Evolutionary conservation across 2,329 filamentous ascomycete genomes (phyloP).

Genomic region (Nemania sp.): DNA sequence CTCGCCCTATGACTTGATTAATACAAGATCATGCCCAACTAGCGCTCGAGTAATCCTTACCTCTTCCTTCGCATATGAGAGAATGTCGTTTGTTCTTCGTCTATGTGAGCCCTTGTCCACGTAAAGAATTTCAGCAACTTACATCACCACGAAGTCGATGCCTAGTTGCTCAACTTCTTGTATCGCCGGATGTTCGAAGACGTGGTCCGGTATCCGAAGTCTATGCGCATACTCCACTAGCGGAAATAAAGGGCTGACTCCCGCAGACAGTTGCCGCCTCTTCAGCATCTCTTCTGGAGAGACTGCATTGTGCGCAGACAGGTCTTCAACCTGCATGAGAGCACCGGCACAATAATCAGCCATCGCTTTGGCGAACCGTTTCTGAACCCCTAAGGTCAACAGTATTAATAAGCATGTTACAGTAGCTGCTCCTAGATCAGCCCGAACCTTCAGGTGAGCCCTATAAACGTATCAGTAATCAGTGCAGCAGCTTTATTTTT

Average conservation of each 20-base stretch:
- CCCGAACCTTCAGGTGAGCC: slow-evolving; percentile 2
- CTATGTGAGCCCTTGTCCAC: neutral
- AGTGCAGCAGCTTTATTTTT: neutral
- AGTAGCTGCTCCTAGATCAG: too few species aligned
- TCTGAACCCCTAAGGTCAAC: slow-evolving; percentile 2
- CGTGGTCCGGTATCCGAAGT: slow-evolving; percentile 17
- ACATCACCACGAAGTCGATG: slow-evolving; percentile 16
- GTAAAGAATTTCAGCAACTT: neutral
- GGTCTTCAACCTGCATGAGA: slow-evolving; percentile 16
- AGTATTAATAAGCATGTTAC: neutral
- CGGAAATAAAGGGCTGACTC: slow-evolving; percentile 14
- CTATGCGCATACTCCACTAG: slow-evolving; percentile 21
- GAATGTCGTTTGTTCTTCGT: slow-evolving; percentile 21
- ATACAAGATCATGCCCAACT: too few species aligned
- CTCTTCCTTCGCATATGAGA: slow-evolving; percentile 26
- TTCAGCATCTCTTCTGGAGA: slow-evolving; percentile 21
- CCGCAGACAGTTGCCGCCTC: slow-evolving; percentile 16
- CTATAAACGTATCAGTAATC: slow-evolving; percentile 4
- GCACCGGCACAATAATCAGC: slow-evolving; percentile 12
- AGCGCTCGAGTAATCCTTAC: slow-evolving; percentile 7
- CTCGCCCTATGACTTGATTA: slow-evolving; percentile 6
- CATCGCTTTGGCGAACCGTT: slow-evolving; percentile 16
- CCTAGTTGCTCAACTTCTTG: slow-evolving; percentile 15
- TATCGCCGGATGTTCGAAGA: slow-evolving; percentile 20
- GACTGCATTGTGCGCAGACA: neutral